phyloP scores from a whole-genome alignment of 176 grass and related monocot genomes.

The Cenchrus americanus region DNA sequence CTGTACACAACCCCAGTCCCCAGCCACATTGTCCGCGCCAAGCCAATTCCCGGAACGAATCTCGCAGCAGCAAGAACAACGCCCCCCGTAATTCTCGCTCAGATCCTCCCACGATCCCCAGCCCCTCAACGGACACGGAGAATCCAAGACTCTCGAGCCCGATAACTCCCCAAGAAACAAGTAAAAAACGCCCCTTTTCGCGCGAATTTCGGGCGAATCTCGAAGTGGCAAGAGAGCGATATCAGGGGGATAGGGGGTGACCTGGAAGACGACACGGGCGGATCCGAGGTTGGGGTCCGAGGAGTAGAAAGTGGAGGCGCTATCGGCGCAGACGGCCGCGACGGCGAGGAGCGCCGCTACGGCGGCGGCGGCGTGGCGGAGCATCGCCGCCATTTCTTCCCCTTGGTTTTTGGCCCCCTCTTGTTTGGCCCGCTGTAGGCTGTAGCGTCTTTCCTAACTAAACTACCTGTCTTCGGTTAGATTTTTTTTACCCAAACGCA shows the following conservation, averaged over 20 bases:
- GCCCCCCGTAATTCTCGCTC: background rate
- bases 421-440: background rate
- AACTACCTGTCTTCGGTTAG: background rate
- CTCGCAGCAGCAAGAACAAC: background rate
- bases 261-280: constrained; percentile 95
- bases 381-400: constrained; percentile 17
- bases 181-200: background rate
- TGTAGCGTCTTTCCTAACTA: background rate
- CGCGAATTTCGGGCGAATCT: constrained; percentile 9
- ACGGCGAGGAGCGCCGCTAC: constrained; percentile 32
- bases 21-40: background rate
- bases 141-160: background rate
- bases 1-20: background rate
- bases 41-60: background rate
- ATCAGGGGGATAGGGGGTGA: background rate
- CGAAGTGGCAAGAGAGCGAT: background rate
- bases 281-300: constrained; percentile 73
- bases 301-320: constrained; percentile 50
- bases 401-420: background rate
- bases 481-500: too few relatives aligned
- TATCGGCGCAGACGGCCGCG: constrained; percentile 14
- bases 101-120: constrained; percentile 26
- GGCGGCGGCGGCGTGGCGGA: constrained; percentile 17
- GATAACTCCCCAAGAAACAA: background rate
- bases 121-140: background rate